Evolutionary conservation across 2,329 filamentous ascomycete genomes (phyloP).

Genomic region (Paracoccidioides brasiliensis): DNA sequence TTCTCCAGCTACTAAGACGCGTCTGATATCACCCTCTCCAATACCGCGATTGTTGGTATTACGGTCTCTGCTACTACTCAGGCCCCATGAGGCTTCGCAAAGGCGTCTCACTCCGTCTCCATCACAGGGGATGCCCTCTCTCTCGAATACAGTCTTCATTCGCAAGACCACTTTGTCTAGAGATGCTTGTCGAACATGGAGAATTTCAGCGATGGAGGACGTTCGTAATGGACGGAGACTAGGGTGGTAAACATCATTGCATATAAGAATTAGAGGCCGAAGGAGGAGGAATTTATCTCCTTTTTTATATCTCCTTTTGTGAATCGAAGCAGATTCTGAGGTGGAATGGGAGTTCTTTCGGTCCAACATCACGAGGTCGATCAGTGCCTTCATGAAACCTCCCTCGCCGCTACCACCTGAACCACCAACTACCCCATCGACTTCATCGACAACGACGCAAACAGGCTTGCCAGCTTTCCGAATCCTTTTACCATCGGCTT

Average conservation of each 20-base stretch:
- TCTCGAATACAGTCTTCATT: slow-evolving; percentile 72
- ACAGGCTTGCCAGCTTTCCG: slow-evolving; percentile 70
- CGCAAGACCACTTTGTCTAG: slow-evolving; percentile 73
- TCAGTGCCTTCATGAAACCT: slow-evolving; percentile 87
- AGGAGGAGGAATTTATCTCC: slow-evolving; percentile 78
- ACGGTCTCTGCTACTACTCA: slow-evolving; percentile 44
- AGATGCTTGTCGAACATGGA: slow-evolving; percentile 80
- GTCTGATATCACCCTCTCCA: slow-evolving; percentile 46
- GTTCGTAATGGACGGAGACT: slow-evolving; percentile 77
- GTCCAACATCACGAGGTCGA: slow-evolving; percentile 76
- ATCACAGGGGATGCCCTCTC: slow-evolving; percentile 78
- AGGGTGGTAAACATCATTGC: slow-evolving; percentile 92
- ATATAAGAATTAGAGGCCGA: slow-evolving; percentile 82
- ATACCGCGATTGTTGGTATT: slow-evolving; percentile 31
- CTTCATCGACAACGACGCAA: slow-evolving; percentile 91
- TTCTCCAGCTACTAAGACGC: slow-evolving; percentile 51
- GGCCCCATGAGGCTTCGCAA: slow-evolving; percentile 54
- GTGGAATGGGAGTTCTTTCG: slow-evolving; percentile 55
- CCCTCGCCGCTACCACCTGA: slow-evolving; percentile 63
- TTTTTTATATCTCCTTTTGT: slow-evolving; percentile 50
- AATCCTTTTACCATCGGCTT: slow-evolving; percentile 37
- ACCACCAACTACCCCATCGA: slow-evolving; percentile 82
- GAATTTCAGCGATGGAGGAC: slow-evolving; percentile 71
- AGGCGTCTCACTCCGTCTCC: slow-evolving; percentile 70
- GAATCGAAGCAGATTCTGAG: slow-evolving; percentile 13